These are phyloP conservation scores for Oidiodendron maius DNA, from an alignment of 495 filamentous ascomycete genomes.

Conservation along the genomic window DNA sequence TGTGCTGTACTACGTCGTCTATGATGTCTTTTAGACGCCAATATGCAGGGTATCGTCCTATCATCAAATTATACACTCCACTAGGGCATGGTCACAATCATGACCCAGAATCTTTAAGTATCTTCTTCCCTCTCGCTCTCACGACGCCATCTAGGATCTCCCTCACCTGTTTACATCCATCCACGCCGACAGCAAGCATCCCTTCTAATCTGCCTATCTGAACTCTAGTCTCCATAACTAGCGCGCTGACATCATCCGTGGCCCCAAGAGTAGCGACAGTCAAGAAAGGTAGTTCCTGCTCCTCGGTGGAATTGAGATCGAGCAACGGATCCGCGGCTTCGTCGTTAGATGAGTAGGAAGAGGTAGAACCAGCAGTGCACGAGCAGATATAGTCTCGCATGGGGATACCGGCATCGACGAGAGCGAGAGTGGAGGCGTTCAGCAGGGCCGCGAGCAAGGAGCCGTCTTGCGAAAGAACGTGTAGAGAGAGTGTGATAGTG, in stretches of 20 bases:
- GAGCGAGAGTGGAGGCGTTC: constrained; percentile 87
- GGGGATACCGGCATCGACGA: constrained; percentile 90
- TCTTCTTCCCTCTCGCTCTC: constrained; percentile 54
- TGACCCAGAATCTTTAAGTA: constrained; percentile 42
- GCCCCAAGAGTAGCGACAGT: constrained; percentile 75
- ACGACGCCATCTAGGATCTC: constrained; percentile 70
- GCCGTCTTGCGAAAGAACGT: constrained; percentile 87
- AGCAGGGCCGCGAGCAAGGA: constrained; percentile 82
- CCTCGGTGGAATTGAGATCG: constrained; percentile 80
- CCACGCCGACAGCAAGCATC: constrained; percentile 86
- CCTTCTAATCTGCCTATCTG: constrained; percentile 74
- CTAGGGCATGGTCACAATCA: too few relatives aligned
- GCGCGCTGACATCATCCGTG: constrained; percentile 65
- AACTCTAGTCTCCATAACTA: constrained; percentile 80
- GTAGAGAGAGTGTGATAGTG: constrained; percentile 74
- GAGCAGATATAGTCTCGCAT: constrained; percentile 89
- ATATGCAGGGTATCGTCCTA: not conserved
- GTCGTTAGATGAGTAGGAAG: constrained; percentile 55
- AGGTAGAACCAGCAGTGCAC: constrained; percentile 77
- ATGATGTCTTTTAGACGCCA: not conserved
- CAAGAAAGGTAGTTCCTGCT: constrained; percentile 82
- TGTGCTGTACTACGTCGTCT: too few relatives aligned
- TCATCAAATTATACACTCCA: not conserved
- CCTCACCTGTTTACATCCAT: constrained; percentile 83
- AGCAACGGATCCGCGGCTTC: constrained; percentile 77